A percentile compares a stretch with the other conserved stretches of the same genome.
Conservation (phyloP, 2,329 filamentous ascomycete genomes). For the Aplosporella prunicola region DNA sequence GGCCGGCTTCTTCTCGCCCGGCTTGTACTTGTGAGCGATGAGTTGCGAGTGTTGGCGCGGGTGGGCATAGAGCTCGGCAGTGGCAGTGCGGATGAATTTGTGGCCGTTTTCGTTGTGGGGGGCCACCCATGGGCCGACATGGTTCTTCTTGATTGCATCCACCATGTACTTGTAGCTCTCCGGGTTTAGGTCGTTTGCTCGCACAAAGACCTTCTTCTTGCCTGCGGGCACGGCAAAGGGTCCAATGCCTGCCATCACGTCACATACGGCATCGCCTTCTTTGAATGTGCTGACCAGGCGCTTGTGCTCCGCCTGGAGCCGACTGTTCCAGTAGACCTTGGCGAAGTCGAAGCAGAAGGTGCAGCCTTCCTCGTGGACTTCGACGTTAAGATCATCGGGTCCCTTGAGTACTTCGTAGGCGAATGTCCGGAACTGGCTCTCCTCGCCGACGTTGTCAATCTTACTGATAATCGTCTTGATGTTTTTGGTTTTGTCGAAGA, state of each 20-base stretch:
- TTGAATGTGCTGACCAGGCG: conserved; percentile 64
- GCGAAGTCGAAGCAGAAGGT: conserved; percentile 88
- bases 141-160: conserved; percentile 61
- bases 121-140: conserved; percentile 57
- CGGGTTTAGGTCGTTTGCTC: conserved; percentile 95
- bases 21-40: conserved; percentile 14
- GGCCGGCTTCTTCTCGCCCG: conserved; percentile 16
- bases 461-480: conserved; percentile 95
- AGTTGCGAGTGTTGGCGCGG: conserved; percentile 37
- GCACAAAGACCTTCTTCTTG: conserved; percentile 83
- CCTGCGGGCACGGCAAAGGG: conserved; percentile 90
- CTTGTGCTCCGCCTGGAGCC: conserved; percentile 81
- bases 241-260: conserved; percentile 95
- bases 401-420: conserved; percentile 83
- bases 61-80: conserved; percentile 50
- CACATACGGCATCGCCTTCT: conserved; percentile 80
- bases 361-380: conserved; percentile 72
- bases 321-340: conserved; percentile 97
- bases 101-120: conserved; percentile 76
- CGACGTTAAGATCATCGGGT: conserved; percentile 71
- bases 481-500: conserved; percentile 67
- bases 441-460: conserved; percentile 73
- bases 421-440: conserved; percentile 85
- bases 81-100: conserved; percentile 65
- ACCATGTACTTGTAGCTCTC: conserved; percentile 68